Evolutionary conservation across 1,284 basidiomycete species (phyloP).

Genomic region (Sanguinoderma infundibulare): DNA sequence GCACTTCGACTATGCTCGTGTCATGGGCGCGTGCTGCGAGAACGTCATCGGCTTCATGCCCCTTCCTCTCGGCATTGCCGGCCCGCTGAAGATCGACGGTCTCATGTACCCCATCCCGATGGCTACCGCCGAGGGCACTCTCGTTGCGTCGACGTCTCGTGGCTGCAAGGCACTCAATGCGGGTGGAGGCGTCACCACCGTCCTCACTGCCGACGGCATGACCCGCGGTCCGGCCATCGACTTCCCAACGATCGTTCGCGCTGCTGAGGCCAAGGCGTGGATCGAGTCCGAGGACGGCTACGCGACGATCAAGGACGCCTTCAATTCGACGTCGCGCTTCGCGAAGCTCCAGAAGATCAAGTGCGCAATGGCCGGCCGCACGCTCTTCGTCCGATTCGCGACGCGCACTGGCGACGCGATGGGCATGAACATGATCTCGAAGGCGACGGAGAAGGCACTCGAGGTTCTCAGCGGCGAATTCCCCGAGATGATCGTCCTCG

Average conservation of each 20-base stretch:
- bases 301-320: constrained; percentile 78
- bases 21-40: constrained; percentile 98
- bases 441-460: constrained; percentile 94
- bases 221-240: constrained; percentile 98
- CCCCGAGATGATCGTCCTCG: constrained; percentile 94
- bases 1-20: constrained; percentile 92
- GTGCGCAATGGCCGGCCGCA: constrained; percentile 88
- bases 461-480: constrained; percentile 82
- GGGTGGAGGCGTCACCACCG: constrained; percentile 94
- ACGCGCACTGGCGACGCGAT: constrained; percentile 98
- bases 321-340: constrained; percentile 94
- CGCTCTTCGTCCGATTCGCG: constrained; percentile 94
- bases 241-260: constrained; percentile 84
- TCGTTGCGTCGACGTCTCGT: constrained; percentile 96
- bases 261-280: constrained; percentile 89
- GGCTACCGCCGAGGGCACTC: constrained; percentile 98
- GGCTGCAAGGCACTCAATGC: constrained; percentile 98
- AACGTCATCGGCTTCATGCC: constrained; percentile 99
- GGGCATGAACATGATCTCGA: constrained; percentile 99
- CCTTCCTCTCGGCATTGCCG: constrained; percentile 94
- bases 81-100: constrained; percentile 93
- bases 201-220: constrained; percentile 95
- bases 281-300: constrained; percentile 88
- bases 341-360: constrained; percentile 85
- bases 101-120: constrained; percentile 91